Base-by-base conservation (phyloP, 2,329 filamentous ascomycete species). In the Colletotrichum euphorbiae region DNA sequence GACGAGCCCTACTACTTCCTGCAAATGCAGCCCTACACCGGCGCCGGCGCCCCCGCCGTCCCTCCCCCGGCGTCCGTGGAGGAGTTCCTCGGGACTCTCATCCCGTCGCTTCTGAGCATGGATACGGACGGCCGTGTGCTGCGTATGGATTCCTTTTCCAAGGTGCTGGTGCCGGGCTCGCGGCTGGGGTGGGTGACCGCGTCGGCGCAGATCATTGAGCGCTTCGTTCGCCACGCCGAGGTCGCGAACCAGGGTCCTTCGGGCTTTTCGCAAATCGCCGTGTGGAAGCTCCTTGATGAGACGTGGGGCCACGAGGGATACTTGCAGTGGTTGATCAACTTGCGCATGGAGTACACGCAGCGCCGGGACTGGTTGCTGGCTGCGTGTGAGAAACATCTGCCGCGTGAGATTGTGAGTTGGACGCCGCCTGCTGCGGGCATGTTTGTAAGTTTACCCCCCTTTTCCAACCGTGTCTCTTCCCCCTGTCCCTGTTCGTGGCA, bases 1-100 rank as follows among this genome's bases (percentile, higher is more conserved):
- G 94, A 97, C 76, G 94, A 97, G 77, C 94, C 94, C 1, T 97
- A 97, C 81, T 97, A 97, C 80, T 97, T 95, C 81, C 84, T 97
- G 40, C 94, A 97, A 79, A 93, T 94, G 91, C 89, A 92, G 73
- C 89, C 91, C 0, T 95, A 94, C 79, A 85, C 85, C 1, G 85
- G 87, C 13, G 80, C 83, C 36, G 78, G 84, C 71, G 79, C 83
- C 15, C 78, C 85, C 0, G 79, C 83, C 1, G 80, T 83, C 4
- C 85, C 88, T 6, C 83, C 87, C 0, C 90, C 91, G 6, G 79
- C 83, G 40, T 87, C 81, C 12, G 87, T 93, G 62, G 87, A 90
- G 4, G 90, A 91, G 11, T 98, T 98, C 78, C 82, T 98, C 67
- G 82, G 85, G 11, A 83, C 87, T 3, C 85, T 97, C 6, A 84